phyloP scores from a whole-genome alignment of 2,329 filamentous ascomycete species.

The Daldinia eschscholtzii region DNA sequence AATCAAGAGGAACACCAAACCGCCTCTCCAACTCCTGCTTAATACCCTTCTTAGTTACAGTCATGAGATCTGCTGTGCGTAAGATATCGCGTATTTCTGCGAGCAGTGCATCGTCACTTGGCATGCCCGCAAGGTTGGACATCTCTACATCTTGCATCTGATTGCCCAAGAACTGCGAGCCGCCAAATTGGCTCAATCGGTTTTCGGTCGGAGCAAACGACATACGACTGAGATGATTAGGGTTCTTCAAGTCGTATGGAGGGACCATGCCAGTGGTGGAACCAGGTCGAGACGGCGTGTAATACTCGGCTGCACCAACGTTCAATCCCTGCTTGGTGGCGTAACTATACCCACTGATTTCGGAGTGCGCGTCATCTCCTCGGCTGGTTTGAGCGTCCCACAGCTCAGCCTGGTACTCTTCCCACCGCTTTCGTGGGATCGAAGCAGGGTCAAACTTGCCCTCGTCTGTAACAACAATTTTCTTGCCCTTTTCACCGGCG shows the following conservation, averaged over 20 bases:
- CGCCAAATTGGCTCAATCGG: slow-evolving; percentile 72
- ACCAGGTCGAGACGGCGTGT: slow-evolving; percentile 67
- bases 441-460: slow-evolving; percentile 95
- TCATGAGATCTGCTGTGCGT: slow-evolving; percentile 93
- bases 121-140: slow-evolving; percentile 79
- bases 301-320: slow-evolving; percentile 75
- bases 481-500: slow-evolving; percentile 91
- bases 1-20: slow-evolving; percentile 87
- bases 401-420: slow-evolving; percentile 97
- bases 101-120: slow-evolving; percentile 88
- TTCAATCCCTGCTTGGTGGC: slow-evolving; percentile 81
- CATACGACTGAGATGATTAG: slow-evolving; percentile 73
- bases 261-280: slow-evolving; percentile 65
- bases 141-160: slow-evolving; percentile 78
- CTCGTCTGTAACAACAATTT: slow-evolving; percentile 94
- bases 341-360: slow-evolving; percentile 94
- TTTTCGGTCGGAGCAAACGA: slow-evolving; percentile 83
- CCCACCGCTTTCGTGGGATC: slow-evolving; percentile 98
- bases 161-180: slow-evolving; percentile 68
- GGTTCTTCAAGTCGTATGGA: slow-evolving; percentile 57
- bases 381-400: slow-evolving; percentile 94
- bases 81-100: slow-evolving; percentile 96
- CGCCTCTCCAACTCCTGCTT: slow-evolving; percentile 92
- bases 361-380: slow-evolving; percentile 82
- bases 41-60: slow-evolving; percentile 97